Percentiles rank a stretch among this genome's conserved stretches.
Conservation (phyloP, 331 rosid species). For the Arachis monticola region DNA sequence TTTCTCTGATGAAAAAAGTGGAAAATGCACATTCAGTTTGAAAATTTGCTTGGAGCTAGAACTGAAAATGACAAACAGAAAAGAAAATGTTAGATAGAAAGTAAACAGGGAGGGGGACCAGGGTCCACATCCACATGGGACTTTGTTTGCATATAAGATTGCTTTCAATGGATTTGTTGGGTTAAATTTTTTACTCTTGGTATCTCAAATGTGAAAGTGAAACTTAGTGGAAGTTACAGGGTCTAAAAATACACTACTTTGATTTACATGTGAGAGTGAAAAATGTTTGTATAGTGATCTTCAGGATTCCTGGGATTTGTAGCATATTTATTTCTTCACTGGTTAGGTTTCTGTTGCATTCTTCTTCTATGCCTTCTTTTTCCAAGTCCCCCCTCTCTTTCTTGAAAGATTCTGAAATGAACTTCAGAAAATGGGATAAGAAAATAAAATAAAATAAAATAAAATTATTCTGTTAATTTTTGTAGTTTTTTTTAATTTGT, state of each 20-base stretch:
- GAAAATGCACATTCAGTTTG: conserved; percentile 4
- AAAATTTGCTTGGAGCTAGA: conserved; percentile 4
- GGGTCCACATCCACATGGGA: conserved; percentile 19
- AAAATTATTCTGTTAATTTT: no score
- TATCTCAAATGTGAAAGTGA: conserved; percentile 35
- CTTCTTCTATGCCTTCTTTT: not conserved
- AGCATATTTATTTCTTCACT: not conserved
- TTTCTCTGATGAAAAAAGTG: conserved; percentile 14
- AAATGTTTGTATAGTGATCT: not conserved
- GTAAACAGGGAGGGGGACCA: not conserved
- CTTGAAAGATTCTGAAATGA: no score
- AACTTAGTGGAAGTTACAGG: not conserved
- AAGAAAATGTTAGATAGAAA: conserved; percentile 14
- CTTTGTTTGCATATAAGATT: conserved; percentile 29
- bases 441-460: no score
- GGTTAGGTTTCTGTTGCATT: conserved; percentile 3
- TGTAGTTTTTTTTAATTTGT: no score
- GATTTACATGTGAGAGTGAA: conserved; percentile 28
- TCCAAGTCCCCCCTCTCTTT: no score
- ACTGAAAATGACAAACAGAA: conserved; percentile 30
- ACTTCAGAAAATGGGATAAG: no score
- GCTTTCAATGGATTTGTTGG: conserved; percentile 13
- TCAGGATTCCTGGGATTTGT: conserved; percentile 32
- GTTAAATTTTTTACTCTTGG: conserved; percentile 30
- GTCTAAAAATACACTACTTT: conserved; percentile 8